Evolutionary conservation across 495 filamentous ascomycete genomes (phyloP), one percentile per base, ranked within the genome.

Genomic region (Penicillium desertorum): DNA sequence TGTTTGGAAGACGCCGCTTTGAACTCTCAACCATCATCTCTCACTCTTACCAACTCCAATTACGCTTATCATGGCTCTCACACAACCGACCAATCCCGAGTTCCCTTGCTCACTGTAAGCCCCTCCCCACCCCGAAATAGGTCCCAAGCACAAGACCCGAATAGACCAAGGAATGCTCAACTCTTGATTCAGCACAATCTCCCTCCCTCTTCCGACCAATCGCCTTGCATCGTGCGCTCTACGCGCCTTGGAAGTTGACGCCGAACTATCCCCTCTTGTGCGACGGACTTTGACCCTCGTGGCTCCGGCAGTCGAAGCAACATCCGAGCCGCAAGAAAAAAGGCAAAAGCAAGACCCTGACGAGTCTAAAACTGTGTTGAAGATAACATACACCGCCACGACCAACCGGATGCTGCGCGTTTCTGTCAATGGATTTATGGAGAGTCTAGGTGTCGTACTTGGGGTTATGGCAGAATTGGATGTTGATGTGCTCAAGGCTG

Each of bases 361-460:
- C 9, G 75, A 76, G 27, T 68, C 62, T 12, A 74, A 80, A 50
- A 84, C 79, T 4, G 75, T 92, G 6, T 79, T 98, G 44, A 76
- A 81, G 37, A 87, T 87, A 10, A 83, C 88, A 49, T 98, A 98
- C 76, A 83, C 81, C 46, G 94, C 94, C 0, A 92, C 91, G 0
- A 98, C 94, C 16, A 94, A 96, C 61, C 86, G 94, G 55, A 97
- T 97, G 95, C 80, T 98, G 60, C 86, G 94, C 16, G 94, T 98
- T 10, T 91, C 94, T 14, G 93, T 96, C 61, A 98, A 98, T 74
- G 91, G 93, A n/a, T 96, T 96, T 66, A 91, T 98, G 79, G 94
- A 98, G 59, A 95, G 89, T 61, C 63, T 97, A 27, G 83, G 86
- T 10, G 83, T 96, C 36, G 85, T 97, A 0, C 68, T 98, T 44